phyloP scores from a whole-genome alignment of 495 filamentous ascomycete genomes.

The Penicillium parvum region DNA sequence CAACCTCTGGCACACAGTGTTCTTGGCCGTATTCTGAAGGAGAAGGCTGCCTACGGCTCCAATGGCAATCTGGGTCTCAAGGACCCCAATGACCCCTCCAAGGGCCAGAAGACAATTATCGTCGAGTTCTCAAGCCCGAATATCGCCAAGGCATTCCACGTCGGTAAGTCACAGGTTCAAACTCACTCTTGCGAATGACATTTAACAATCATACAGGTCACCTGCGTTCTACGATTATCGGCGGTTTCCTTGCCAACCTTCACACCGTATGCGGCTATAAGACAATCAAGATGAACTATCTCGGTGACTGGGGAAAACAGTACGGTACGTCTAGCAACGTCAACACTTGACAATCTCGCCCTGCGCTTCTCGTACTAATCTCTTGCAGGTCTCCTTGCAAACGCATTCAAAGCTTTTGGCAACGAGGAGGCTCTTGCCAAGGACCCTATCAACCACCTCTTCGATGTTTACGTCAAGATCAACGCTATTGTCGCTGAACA shows the following conservation, averaged over 20 bases:
- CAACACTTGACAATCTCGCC: no score
- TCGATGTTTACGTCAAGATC: constrained; percentile 66
- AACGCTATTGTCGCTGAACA: constrained; percentile 50
- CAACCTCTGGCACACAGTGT: constrained; percentile 55
- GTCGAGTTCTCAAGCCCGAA: constrained; percentile 76
- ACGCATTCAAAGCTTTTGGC: constrained; percentile 62
- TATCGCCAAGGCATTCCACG: constrained; percentile 72
- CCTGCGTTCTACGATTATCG: constrained; percentile 71
- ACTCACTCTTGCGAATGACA: no score
- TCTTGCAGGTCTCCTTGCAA: constrained; percentile 59
- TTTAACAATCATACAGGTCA: no score
- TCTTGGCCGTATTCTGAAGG: constrained; percentile 57
- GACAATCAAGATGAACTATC: constrained; percentile 67
- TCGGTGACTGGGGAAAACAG: constrained; percentile 76
- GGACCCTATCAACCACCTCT: constrained; percentile 66
- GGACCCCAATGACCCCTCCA: constrained; percentile 63
- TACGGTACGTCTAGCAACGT: no score
- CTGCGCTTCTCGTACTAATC: no score
- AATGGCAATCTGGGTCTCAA: constrained; percentile 62
- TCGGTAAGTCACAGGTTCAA: no score
- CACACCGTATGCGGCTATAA: constrained; percentile 69
- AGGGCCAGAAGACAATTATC: constrained; percentile 65
- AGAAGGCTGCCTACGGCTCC: constrained; percentile 59
- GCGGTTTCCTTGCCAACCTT: constrained; percentile 65
- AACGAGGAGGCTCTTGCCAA: constrained; percentile 54